phyloP scores from a whole-genome alignment of 2,329 filamentous ascomycete species.

The Colletotrichum sansevieriae region DNA sequence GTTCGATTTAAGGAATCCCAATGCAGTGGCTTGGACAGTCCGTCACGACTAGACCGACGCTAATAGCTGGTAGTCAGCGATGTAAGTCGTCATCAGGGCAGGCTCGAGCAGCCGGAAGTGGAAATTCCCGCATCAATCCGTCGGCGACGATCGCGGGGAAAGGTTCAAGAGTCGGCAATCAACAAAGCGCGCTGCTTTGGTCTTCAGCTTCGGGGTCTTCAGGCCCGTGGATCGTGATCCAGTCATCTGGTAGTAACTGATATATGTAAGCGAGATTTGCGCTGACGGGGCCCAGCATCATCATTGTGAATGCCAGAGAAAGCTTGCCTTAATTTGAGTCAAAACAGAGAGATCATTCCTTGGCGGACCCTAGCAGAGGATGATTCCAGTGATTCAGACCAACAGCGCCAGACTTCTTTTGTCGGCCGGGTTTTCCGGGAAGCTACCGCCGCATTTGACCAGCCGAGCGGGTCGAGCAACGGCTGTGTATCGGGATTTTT shows the following conservation, averaged over 20 bases:
- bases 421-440: too few relatives aligned
- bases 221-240: not conserved
- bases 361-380: too few relatives aligned
- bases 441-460: too few relatives aligned
- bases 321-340: too few relatives aligned
- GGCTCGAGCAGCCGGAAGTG: slow-evolving; percentile 11
- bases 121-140: not conserved
- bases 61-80: slow-evolving; percentile 1
- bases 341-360: too few relatives aligned
- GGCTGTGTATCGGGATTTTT: too few relatives aligned
- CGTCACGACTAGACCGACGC: slow-evolving; percentile 16
- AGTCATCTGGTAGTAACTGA: not conserved
- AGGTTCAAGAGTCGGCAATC: not conserved
- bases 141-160: slow-evolving; percentile 3
- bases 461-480: too few relatives aligned
- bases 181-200: not conserved
- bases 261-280: not conserved
- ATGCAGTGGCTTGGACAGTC: slow-evolving; percentile 6
- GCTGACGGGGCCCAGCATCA: not conserved
- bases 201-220: not conserved
- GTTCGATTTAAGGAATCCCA: slow-evolving; percentile 16
- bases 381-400: too few relatives aligned
- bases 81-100: slow-evolving; percentile 23
- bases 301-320: too few relatives aligned
- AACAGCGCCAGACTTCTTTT: too few relatives aligned